These are phyloP conservation scores for Phragmites australis DNA, from an alignment of 176 grass and related monocot species.

Conservation along the genomic window DNA sequence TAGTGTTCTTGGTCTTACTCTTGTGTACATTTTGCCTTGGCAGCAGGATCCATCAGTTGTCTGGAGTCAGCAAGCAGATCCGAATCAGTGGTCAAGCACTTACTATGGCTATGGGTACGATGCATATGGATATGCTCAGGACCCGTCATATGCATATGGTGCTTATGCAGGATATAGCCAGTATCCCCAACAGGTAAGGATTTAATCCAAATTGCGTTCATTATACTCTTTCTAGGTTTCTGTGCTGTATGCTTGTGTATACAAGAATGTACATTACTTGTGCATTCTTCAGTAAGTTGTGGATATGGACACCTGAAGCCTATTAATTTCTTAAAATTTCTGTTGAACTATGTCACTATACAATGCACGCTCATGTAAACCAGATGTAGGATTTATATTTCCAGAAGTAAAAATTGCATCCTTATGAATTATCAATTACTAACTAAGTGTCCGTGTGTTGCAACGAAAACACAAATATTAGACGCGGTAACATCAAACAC, in stretches of 20 bases:
- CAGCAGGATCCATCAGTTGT: constrained; percentile 76
- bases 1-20: constrained; percentile 21
- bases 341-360: not conserved
- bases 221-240: not conserved
- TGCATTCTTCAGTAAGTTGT: constrained; percentile 15
- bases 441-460: too few relatives aligned
- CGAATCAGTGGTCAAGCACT: constrained; percentile 80
- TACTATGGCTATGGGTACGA: constrained; percentile 96
- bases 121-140: constrained; percentile 92
- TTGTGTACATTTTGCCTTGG: too few relatives aligned
- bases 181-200: constrained; percentile 83
- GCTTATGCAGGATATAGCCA: constrained; percentile 88
- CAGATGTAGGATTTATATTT: constrained; percentile 16
- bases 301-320: constrained; percentile 18
- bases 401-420: not conserved
- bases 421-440: constrained; percentile 20
- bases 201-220: too few relatives aligned
- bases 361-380: constrained; percentile 5
- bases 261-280: too few relatives aligned
- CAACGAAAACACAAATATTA: too few relatives aligned
- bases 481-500: too few relatives aligned
- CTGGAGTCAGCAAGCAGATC: constrained; percentile 94
- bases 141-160: constrained; percentile 88
- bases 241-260: not conserved
- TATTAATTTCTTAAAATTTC: not conserved